Conservation (phyloP, 495 filamentous ascomycete genomes). For the Chaetomium cochliodes region DNA sequence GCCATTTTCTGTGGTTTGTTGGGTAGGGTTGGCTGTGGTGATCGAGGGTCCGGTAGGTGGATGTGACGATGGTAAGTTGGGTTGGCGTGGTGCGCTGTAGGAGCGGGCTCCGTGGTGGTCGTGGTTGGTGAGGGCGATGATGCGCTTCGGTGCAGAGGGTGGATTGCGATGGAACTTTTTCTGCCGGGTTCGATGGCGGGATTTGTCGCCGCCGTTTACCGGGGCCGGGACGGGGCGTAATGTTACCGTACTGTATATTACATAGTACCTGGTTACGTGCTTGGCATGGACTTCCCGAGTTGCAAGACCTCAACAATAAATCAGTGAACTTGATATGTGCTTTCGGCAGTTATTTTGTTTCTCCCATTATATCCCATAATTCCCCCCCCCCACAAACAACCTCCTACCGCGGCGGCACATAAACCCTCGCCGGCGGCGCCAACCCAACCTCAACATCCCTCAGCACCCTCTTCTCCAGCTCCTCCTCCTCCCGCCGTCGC, state of each 20-base stretch:
- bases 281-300: no score
- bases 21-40: neutral
- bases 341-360: no score
- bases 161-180: slow-evolving; percentile 24
- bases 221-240: neutral
- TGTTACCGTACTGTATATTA: slow-evolving; percentile 5
- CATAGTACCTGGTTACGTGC: neutral
- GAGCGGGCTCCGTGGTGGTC: slow-evolving; percentile 4
- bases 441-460: slow-evolving; percentile 49
- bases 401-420: slow-evolving; percentile 20
- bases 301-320: no score
- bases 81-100: slow-evolving; percentile 13
- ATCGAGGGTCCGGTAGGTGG: neutral
- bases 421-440: slow-evolving; percentile 37
- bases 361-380: neutral
- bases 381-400: no score
- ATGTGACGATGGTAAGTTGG: slow-evolving; percentile 16
- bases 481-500: slow-evolving; percentile 33
- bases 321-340: no score
- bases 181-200: slow-evolving; percentile 16
- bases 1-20: slow-evolving; percentile 56
- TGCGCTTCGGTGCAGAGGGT: slow-evolving; percentile 1
- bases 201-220: slow-evolving; percentile 18
- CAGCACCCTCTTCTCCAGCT: slow-evolving; percentile 40
- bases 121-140: slow-evolving; percentile 9